Evolutionary conservation across 306 rosid species (phyloP), one percentile per base, ranked within the genome.

Genomic region (Medicago ruthenica): DNA sequence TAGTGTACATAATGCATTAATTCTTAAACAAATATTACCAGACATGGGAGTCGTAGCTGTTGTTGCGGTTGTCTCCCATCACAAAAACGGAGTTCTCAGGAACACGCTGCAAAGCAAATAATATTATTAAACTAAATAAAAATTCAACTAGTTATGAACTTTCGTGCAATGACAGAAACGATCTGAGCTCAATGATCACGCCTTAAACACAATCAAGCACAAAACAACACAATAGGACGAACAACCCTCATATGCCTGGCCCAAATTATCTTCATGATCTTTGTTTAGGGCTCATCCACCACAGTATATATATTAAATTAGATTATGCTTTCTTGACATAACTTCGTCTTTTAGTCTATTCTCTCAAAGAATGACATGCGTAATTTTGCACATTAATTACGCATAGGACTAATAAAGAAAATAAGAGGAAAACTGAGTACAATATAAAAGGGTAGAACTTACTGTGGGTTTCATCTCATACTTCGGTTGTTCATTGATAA

Each of bases 1-100:
- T 72, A 21, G 18, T 77, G 0, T 31, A 80, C 24, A 61, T 11
- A 8, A 76, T 41, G 59, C 15, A 44, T n/a, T 73, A 18, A 40
- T 67, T 70, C 36, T 84, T 36, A 21, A 65, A 72, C 67, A 71
- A 18, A 74, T 34, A 71, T 82, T 88, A 96, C 99, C 99, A 96
- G 65, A 92, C 96, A 75, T 92, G 99, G 20, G 99, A 96, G 71
- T 96, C 99, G 2, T 96, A 92, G 88, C 99, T 92, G 87, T 96
- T 96, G 70, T 96, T 96, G 78, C 99, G 93, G 83, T 96, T 96
- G 84, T 96, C 99, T 37, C 98, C 99, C 99, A 96, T 96, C 84
- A 92, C 99, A 79, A 96, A 95, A 8, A 96, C 96, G 3, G 84
- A 83, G 67, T 89, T 87, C 68, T 96, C 89, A 4, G 99, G 98